Conservation (phyloP, 148 eudicot species). For the Rhododendron ferrugineum region DNA sequence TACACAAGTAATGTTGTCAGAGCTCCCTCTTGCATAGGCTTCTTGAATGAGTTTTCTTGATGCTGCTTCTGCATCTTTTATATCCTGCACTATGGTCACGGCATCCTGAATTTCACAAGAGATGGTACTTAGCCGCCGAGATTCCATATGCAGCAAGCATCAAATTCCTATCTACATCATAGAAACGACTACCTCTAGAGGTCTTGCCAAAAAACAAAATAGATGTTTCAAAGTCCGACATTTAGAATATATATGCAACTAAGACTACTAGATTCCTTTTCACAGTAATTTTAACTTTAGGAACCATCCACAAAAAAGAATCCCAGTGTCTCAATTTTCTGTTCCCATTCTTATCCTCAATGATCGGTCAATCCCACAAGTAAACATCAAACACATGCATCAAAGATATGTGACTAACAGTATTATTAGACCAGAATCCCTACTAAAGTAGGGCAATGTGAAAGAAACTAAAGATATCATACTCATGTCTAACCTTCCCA, state of each 20-base stretch:
- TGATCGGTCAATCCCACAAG: neutral
- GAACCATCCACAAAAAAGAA: neutral
- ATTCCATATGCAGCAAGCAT: neutral
- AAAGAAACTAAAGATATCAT: neutral
- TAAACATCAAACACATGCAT: neutral
- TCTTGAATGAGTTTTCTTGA: constrained; percentile 57
- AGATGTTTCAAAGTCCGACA: neutral
- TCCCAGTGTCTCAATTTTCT: neutral
- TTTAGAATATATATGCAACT: neutral
- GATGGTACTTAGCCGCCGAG: neutral
- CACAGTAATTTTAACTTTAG: too few relatives aligned
- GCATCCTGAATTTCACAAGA: constrained; percentile 50
- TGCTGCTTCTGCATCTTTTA: constrained; percentile 64
- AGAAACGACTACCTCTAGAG: neutral
- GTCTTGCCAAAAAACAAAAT: neutral
- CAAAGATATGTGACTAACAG: neutral
- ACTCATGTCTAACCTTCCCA: neutral
- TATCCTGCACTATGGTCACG: constrained; percentile 52
- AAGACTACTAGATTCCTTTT: too few relatives aligned
- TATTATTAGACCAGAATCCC: neutral
- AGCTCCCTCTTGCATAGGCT: constrained; percentile 65
- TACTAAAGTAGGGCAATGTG: neutral
- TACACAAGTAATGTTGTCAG: constrained; percentile 76
- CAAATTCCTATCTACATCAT: neutral
- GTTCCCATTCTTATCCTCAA: neutral